phyloP scores from a whole-genome alignment of 371 early-diverging fungal genomes.

The Amoeboaphelidium protococcarum region DNA sequence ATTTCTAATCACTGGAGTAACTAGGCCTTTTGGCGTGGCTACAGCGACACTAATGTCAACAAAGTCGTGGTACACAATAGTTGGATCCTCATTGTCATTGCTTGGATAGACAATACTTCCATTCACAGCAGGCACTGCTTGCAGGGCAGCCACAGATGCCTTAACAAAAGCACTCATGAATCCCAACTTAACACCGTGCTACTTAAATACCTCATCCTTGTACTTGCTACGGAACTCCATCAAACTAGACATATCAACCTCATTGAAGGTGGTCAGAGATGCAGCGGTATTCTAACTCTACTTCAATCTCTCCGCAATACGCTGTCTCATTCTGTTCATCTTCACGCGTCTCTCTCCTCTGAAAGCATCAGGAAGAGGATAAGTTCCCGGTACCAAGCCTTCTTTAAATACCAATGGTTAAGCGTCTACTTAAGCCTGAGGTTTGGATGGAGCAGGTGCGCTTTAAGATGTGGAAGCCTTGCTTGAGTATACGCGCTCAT shows the following conservation, averaged over 20 bases:
- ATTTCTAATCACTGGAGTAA: conserved; percentile 85
- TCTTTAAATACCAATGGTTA: conserved; percentile 7
- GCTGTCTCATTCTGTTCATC: conserved; percentile 88
- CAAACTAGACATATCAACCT: conserved; percentile 82
- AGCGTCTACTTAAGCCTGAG: conserved; percentile 8
- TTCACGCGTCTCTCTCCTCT: conserved; percentile 23
- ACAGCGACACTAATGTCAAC: conserved; percentile 88
- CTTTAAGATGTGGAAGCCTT: no score
- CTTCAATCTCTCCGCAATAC: conserved; percentile 81
- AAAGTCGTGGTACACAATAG: conserved; percentile 71
- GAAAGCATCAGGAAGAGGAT: conserved; percentile 9
- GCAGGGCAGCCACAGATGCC: conserved; percentile 53
- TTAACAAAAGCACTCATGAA: conserved; percentile 93
- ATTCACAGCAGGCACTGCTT: conserved; percentile 74
- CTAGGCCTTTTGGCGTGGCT: conserved; percentile 91
- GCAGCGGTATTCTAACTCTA: conserved; percentile 88
- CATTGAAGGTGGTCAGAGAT: conserved; percentile 91
- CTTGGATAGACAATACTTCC: conserved; percentile 34
- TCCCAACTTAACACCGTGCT: conserved; percentile 82
- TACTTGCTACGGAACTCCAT: conserved; percentile 64
- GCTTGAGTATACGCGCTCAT: conserved; percentile 1
- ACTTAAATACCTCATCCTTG: conserved; percentile 78
- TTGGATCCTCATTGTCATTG: conserved; percentile 18
- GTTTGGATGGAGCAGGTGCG: conserved; percentile 12
- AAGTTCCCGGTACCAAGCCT: conserved; percentile 1